Conservation (phyloP, 208 protist species). For the Histomonas meleagridis region DNA sequence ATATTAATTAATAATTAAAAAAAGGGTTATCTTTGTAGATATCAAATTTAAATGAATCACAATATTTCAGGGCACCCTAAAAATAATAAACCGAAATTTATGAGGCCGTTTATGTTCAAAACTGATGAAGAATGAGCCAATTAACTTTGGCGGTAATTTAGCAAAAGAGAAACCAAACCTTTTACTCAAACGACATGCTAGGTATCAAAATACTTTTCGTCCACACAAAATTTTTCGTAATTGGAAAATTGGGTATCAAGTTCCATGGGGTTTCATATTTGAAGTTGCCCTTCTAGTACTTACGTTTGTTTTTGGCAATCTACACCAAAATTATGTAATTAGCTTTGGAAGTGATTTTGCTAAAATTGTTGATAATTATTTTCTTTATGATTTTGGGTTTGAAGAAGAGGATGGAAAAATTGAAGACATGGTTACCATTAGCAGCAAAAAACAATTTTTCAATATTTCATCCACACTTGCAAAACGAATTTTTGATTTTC, state of each 20-base stretch:
- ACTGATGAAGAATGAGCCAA: too few species aligned
- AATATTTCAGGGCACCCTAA: too few species aligned
- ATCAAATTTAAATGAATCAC: too few species aligned
- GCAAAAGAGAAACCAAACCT: too few species aligned
- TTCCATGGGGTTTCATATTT: not conserved
- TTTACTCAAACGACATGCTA: too few species aligned
- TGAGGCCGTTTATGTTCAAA: too few species aligned
- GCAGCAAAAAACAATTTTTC: not conserved
- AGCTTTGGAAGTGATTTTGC: conserved; percentile 8
- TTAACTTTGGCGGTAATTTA: too few species aligned
- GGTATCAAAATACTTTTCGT: not conserved
- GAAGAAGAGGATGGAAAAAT: not conserved
- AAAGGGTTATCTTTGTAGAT: too few species aligned
- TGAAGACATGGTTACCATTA: not conserved
- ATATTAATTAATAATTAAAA: too few species aligned
- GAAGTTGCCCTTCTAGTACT: not conserved
- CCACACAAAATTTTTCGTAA: not conserved
- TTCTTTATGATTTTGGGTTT: not conserved
- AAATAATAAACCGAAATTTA: too few species aligned
- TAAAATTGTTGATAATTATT: conserved; percentile 11
- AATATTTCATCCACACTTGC: not conserved
- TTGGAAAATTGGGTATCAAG: not conserved
- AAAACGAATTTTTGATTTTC: not conserved
- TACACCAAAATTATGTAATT: not conserved
- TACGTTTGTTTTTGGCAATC: not conserved